phyloP scores from a whole-genome alignment of 2,329 filamentous ascomycete genomes.

The Emmonsia crescens region DNA sequence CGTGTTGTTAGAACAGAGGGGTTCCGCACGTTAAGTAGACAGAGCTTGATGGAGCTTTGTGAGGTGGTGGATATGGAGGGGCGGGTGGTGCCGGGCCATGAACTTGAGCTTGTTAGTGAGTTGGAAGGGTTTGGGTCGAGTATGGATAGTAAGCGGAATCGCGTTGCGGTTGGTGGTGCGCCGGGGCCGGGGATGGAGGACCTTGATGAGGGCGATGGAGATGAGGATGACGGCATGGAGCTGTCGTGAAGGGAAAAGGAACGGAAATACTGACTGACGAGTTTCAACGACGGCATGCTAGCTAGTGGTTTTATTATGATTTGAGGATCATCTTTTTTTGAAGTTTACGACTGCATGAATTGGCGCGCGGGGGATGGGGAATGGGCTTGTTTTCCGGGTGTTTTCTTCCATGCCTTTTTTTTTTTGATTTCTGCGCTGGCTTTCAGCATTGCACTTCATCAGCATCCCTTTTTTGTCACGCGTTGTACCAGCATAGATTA shows the following conservation, averaged over 20 bases:
- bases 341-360: background rate
- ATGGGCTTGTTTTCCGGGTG: background rate
- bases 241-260: slow-evolving; percentile 21
- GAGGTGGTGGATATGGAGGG: slow-evolving; percentile 90
- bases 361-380: background rate
- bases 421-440: background rate
- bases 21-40: slow-evolving; percentile 68
- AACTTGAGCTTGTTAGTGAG: slow-evolving; percentile 54
- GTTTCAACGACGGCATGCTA: background rate
- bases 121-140: slow-evolving; percentile 36
- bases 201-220: slow-evolving; percentile 34
- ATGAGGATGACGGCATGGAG: slow-evolving; percentile 40
- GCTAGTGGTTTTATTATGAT: background rate
- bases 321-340: background rate
- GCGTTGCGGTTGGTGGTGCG: slow-evolving; percentile 14
- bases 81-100: slow-evolving; percentile 79
- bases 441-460: background rate
- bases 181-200: slow-evolving; percentile 20
- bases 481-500: background rate
- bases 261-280: background rate
- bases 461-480: background rate
- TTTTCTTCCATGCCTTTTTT: too few relatives aligned
- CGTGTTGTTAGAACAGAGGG: slow-evolving; percentile 80
- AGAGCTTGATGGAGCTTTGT: slow-evolving; percentile 77
- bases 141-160: slow-evolving; percentile 22